Percentiles rank a stretch among this genome's conserved stretches.
Conservation (phyloP, 345 rosid genomes). For the Euphorbia peplus region DNA sequence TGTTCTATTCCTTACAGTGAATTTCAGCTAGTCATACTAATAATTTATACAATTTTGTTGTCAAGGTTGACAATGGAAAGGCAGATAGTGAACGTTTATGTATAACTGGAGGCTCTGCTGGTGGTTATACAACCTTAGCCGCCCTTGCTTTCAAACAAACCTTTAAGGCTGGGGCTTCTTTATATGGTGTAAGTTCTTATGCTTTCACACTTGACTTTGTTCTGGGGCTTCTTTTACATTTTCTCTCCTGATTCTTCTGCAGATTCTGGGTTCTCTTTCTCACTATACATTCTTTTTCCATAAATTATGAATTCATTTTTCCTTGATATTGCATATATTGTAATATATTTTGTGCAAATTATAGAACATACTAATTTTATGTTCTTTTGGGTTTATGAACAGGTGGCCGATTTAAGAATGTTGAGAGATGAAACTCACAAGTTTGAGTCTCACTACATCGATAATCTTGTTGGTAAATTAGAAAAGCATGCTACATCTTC, state of each 20-base stretch:
- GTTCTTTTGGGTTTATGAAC: constrained; percentile 23
- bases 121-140: constrained; percentile 95
- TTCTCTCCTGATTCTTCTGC: too few species aligned
- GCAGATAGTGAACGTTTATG: constrained; percentile 73
- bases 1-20: neutral
- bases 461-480: constrained; percentile 86
- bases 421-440: constrained; percentile 81
- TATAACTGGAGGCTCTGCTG: constrained; percentile 98
- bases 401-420: constrained; percentile 82
- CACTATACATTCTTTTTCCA: neutral
- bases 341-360: neutral
- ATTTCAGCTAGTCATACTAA: constrained; percentile 6
- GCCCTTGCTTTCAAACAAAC: constrained; percentile 82
- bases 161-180: constrained; percentile 92
- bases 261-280: too few species aligned
- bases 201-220: neutral
- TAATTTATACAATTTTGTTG: constrained; percentile 22
- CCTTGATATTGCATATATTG: neutral
- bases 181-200: constrained; percentile 68
- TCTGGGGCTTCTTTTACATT: too few species aligned
- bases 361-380: constrained; percentile 1
- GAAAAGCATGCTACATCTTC: neutral
- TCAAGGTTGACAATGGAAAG: constrained; percentile 70
- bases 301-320: neutral
- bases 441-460: constrained; percentile 82